These are phyloP conservation scores for Incumbomyces delicatus DNA, from an alignment of 2,329 filamentous ascomycete species.

Conservation along the genomic window DNA sequence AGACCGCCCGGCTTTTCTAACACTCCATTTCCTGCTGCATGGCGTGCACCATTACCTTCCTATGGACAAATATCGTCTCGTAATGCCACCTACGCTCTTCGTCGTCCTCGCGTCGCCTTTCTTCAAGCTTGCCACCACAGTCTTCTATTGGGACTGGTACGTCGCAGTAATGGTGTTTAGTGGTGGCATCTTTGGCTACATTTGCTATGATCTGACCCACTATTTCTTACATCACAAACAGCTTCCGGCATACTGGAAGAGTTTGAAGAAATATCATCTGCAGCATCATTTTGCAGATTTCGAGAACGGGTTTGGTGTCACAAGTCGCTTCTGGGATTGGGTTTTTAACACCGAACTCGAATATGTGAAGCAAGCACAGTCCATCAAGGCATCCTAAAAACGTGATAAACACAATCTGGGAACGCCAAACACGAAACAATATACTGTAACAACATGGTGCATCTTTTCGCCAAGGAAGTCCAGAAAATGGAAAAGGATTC, in stretches of 20 bases:
- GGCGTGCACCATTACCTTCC: slow-evolving; percentile 97
- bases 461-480: too few relatives aligned
- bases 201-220: slow-evolving; percentile 94
- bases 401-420: not conserved
- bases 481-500: too few relatives aligned
- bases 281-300: slow-evolving; percentile 97
- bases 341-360: slow-evolving; percentile 82
- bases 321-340: slow-evolving; percentile 88
- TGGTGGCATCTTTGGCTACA: slow-evolving; percentile 88
- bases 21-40: slow-evolving; percentile 84
- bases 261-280: slow-evolving; percentile 94
- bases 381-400: slow-evolving; percentile 20
- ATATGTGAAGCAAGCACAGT: slow-evolving; percentile 24
- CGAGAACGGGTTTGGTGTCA: slow-evolving; percentile 94
- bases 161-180: slow-evolving; percentile 69
- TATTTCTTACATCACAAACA: slow-evolving; percentile 97
- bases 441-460: too few relatives aligned
- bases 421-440: not conserved
- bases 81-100: slow-evolving; percentile 93
- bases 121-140: slow-evolving; percentile 74
- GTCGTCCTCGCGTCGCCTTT: slow-evolving; percentile 74
- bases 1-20: slow-evolving; percentile 80
- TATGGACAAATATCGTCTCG: slow-evolving; percentile 96
- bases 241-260: slow-evolving; percentile 80
- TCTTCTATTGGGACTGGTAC: slow-evolving; percentile 82